Percentiles rank a stretch among this genome's conserved stretches.
These are phyloP conservation scores for Teratosphaeria epicoccoides DNA, from an alignment of 2,329 filamentous ascomycete genomes.

Conservation along the genomic window DNA sequence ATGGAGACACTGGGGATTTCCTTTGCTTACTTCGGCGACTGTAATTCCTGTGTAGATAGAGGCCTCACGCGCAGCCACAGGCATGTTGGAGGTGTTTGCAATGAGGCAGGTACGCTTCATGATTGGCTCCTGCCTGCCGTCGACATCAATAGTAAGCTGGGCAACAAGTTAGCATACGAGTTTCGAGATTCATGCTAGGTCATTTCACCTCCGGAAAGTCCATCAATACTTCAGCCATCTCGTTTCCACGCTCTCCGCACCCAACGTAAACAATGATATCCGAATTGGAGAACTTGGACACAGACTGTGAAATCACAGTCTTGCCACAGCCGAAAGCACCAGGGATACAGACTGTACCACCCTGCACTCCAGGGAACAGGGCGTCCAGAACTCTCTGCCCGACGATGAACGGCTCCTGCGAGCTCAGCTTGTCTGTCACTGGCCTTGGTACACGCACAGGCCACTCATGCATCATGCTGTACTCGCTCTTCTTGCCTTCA, in stretches of 20 bases:
- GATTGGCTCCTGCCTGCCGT: conserved; percentile 93
- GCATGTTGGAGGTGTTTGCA: conserved; percentile 99
- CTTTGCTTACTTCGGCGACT: conserved; percentile 79
- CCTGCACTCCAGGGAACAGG: conserved; percentile 91
- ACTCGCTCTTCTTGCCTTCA: conserved; percentile 87
- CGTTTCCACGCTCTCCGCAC: conserved; percentile 81
- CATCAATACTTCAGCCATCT: conserved; percentile 99
- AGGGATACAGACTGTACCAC: conserved; percentile 94
- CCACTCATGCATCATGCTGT: conserved; percentile 98
- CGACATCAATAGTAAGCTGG: conserved; percentile 78
- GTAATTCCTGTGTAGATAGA: conserved; percentile 98
- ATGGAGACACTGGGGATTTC: too few relatives aligned
- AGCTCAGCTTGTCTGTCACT: conserved; percentile 80
- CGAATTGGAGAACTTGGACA: conserved; percentile 99
- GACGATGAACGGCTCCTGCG: conserved; percentile 85
- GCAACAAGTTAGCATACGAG: not conserved
- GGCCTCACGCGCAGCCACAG: conserved; percentile 92
- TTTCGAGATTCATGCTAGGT: not conserved
- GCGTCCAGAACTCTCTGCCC: conserved; percentile 94
- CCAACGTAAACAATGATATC: conserved; percentile 98
- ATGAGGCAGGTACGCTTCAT: conserved; percentile 99
- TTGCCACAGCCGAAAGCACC: conserved; percentile 98
- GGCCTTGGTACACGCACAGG: conserved; percentile 93
- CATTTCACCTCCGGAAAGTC: conserved; percentile 75
- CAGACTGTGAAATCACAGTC: conserved; percentile 96